phyloP scores from a whole-genome alignment of 2,329 filamentous ascomycete genomes.

The Aspergillus floridensis region DNA sequence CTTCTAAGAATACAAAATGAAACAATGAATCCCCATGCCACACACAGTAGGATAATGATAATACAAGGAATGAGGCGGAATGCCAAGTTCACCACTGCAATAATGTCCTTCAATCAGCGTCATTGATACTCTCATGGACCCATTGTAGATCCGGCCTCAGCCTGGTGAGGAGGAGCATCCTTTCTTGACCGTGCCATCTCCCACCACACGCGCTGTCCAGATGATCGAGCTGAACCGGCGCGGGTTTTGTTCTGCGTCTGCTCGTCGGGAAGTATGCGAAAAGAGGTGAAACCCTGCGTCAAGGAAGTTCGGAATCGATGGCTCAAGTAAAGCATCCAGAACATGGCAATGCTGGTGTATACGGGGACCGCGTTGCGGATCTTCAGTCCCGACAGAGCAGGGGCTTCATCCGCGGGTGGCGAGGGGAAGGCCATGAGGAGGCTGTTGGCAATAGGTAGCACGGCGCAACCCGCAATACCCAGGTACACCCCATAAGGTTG shows the following conservation, averaged over 20 bases:
- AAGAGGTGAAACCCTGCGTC: not conserved
- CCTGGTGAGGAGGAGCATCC: not conserved
- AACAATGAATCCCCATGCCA: not conserved
- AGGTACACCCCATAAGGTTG: constrained; percentile 3
- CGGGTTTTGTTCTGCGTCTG: not conserved
- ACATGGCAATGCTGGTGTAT: not conserved
- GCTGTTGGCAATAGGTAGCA: constrained; percentile 1
- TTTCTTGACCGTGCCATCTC: not conserved
- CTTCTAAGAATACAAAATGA: not conserved
- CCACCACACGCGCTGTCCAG: not conserved
- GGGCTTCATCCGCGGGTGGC: not conserved
- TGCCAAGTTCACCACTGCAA: not conserved
- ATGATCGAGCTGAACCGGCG: not conserved
- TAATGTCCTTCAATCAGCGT: not conserved
- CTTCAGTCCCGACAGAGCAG: not conserved
- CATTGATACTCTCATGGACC: not conserved
- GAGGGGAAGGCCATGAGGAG: constrained; percentile 3
- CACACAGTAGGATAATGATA: not conserved
- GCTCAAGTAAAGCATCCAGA: not conserved
- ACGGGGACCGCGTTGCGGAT: constrained; percentile 3
- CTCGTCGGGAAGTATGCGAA: not conserved
- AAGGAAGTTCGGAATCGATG: not conserved
- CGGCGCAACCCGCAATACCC: not conserved
- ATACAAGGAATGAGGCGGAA: not conserved
- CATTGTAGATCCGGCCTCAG: not conserved